Evolutionary conservation across 352 stramenopile species (phyloP).

Genomic region (Phytophthora capsici): DNA sequence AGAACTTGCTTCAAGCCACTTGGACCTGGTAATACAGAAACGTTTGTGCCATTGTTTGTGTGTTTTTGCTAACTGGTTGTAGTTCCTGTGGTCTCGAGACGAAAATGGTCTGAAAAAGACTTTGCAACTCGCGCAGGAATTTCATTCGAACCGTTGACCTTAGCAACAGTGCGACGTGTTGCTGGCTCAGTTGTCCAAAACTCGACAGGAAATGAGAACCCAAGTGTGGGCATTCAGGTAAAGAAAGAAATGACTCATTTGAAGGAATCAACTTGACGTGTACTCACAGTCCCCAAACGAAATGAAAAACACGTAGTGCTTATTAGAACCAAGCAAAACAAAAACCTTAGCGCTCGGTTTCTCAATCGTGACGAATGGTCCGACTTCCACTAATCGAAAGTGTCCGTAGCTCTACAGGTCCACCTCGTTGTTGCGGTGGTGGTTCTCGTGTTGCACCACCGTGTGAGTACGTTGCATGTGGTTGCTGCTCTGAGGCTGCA

Average conservation of each 20-base stretch:
- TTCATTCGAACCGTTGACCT: conserved; percentile 54
- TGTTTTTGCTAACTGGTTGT: neutral
- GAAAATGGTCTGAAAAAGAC: conserved; percentile 54
- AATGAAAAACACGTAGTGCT: conserved; percentile 36
- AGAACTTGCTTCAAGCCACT: conserved; percentile 31
- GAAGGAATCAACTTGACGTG: conserved; percentile 19
- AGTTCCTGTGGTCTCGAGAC: conserved; percentile 65
- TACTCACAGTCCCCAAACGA: conserved; percentile 15
- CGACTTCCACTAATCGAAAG: conserved; percentile 11
- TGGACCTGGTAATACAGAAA: conserved; percentile 51
- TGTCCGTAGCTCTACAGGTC: conserved; percentile 38
- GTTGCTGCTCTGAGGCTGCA: conserved; percentile 30
- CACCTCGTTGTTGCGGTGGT: conserved; percentile 56
- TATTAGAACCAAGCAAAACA: conserved; percentile 36
- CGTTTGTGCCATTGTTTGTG: neutral
- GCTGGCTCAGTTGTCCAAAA: conserved; percentile 30
- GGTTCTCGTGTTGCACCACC: conserved; percentile 30
- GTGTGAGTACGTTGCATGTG: conserved; percentile 37
- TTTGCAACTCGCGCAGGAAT: conserved; percentile 34
- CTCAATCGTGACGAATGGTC: conserved; percentile 26
- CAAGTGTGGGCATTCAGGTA: no score
- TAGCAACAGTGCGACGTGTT: conserved; percentile 40
- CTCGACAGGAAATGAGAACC: no score
- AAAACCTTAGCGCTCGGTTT: conserved; percentile 35
- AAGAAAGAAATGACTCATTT: no score